Conservation (phyloP, 805 yeast species). For the Candida tammaniensis region DNA sequence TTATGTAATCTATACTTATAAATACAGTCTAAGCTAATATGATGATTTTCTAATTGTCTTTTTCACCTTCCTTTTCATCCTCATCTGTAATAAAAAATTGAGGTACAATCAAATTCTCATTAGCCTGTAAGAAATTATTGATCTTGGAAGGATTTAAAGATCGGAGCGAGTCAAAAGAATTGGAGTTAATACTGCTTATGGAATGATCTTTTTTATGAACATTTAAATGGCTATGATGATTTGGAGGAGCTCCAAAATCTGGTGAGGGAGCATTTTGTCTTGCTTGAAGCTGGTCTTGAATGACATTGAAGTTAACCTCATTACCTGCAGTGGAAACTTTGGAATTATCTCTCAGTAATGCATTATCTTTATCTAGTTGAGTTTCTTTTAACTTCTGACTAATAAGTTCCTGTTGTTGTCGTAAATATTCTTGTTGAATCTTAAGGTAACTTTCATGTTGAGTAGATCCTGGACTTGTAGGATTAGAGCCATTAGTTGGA, state of each 20-base stretch:
- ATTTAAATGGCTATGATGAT: background rate
- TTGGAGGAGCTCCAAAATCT: constrained; percentile 1
- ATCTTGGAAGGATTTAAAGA: constrained; percentile 9
- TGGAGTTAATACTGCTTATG: constrained; percentile 8
- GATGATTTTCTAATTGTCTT: too few species aligned
- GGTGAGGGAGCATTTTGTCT: too few species aligned
- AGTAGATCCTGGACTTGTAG: constrained; percentile 12
- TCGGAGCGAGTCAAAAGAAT: constrained; percentile 11
- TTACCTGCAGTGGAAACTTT: too few species aligned
- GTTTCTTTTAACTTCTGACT: constrained; percentile 11
- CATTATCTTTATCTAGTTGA: constrained; percentile 3
- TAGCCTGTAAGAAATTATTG: constrained; percentile 15
- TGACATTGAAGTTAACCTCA: too few species aligned
- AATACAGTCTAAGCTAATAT: too few species aligned
- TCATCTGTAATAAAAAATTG: constrained; percentile 15
- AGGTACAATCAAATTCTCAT: constrained; percentile 12
- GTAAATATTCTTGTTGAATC: constrained; percentile 35
- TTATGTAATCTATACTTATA: too few species aligned
- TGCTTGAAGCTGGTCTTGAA: too few species aligned
- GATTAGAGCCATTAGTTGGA: constrained; percentile 6
- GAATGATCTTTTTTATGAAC: constrained; percentile 3
- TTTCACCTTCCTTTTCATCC: constrained; percentile 7
- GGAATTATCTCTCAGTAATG: too few species aligned
- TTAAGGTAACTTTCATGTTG: constrained; percentile 34
- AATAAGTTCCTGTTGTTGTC: constrained; percentile 35